Conservation (phyloP, 768 basidiomycete species). For the Auricularia cornea region DNA sequence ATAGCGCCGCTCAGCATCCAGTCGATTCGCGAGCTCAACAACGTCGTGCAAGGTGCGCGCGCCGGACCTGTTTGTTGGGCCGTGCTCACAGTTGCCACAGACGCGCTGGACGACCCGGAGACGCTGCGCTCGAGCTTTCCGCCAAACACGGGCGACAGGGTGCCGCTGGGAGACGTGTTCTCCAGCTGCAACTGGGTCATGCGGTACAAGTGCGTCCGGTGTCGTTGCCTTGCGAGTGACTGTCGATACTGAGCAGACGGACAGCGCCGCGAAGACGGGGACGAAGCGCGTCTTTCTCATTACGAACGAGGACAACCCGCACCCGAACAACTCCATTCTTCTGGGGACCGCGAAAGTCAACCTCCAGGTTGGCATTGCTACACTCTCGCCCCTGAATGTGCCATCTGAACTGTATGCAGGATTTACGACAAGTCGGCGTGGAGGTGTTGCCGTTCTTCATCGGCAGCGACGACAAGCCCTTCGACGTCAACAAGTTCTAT, state of each 20-base stretch:
- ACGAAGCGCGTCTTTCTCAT: slow-evolving; percentile 91
- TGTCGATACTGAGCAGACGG: neutral
- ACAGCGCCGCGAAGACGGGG: slow-evolving; percentile 76
- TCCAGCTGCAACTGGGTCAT: slow-evolving; percentile 85
- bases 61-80: neutral
- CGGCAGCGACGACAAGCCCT: slow-evolving; percentile 52
- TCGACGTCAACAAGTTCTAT: slow-evolving; percentile 71
- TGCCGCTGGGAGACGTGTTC: slow-evolving; percentile 84
- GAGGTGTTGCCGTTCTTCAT: slow-evolving; percentile 88
- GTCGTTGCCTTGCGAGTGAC: neutral
- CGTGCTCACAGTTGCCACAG: slow-evolving; percentile 30
- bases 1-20: slow-evolving; percentile 73
- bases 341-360: slow-evolving; percentile 8
- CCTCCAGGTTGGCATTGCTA: no score
- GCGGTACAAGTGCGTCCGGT: slow-evolving; percentile 62
- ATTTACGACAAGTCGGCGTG: slow-evolving; percentile 71
- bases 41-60: slow-evolving; percentile 62
- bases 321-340: slow-evolving; percentile 22
- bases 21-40: slow-evolving; percentile 69
- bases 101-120: slow-evolving; percentile 53
- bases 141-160: slow-evolving; percentile 45
- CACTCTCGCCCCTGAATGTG: no score
- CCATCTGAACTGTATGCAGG: no score
- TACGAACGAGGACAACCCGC: slow-evolving; percentile 82
- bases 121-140: slow-evolving; percentile 54